These are phyloP conservation scores for Paracorniculantispora psalliotae DNA, from an alignment of 2,329 filamentous ascomycete genomes.

Conservation along the genomic window DNA sequence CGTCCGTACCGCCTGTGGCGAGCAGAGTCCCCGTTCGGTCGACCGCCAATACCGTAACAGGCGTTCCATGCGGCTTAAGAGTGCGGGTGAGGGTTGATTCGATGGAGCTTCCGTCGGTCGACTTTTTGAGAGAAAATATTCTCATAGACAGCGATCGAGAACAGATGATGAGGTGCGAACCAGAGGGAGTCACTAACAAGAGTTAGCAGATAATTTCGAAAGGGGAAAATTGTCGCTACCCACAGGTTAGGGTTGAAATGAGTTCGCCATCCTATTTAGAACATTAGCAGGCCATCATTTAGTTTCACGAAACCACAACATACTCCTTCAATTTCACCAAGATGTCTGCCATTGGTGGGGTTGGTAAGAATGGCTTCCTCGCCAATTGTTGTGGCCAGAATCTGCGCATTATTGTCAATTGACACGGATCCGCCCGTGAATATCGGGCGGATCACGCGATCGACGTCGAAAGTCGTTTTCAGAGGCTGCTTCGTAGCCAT, in stretches of 20 bases:
- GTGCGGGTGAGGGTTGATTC: conserved; percentile 68
- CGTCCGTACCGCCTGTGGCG: conserved; percentile 89
- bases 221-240: conserved; percentile 14
- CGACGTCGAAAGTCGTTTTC: conserved; percentile 87
- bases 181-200: conserved; percentile 71
- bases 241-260: conserved; percentile 69
- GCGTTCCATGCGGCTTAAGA: conserved; percentile 83
- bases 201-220: conserved; percentile 13
- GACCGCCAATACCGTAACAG: conserved; percentile 79
- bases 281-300: conserved; percentile 16
- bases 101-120: conserved; percentile 52
- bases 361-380: conserved; percentile 89
- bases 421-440: conserved; percentile 88
- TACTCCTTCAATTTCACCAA: conserved; percentile 85
- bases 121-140: conserved; percentile 69
- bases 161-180: conserved; percentile 82
- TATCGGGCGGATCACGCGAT: conserved; percentile 81
- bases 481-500: conserved; percentile 60
- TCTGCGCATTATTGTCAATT: conserved; percentile 72
- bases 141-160: conserved; percentile 95
- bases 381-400: conserved; percentile 84
- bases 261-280: conserved; percentile 64
- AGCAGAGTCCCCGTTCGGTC: conserved; percentile 85
- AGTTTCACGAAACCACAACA: conserved; percentile 14
- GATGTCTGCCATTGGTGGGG: conserved; percentile 72